Conservation (phyloP, 2,329 filamentous ascomycete genomes). For the Dactylella cylindrospora region DNA sequence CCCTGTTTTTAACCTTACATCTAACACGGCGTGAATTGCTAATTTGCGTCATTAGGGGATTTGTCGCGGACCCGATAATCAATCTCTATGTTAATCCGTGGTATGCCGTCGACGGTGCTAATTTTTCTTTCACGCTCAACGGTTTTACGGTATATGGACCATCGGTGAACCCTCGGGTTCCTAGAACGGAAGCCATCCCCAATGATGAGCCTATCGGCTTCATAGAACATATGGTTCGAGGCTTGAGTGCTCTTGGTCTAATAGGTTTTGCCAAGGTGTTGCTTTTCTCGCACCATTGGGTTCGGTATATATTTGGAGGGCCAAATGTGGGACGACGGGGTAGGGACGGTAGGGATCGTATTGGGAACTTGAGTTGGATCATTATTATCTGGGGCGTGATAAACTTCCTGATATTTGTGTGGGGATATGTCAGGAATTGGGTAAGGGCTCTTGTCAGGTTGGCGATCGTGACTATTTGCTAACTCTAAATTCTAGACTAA, state of each 20-base stretch:
- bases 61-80: constrained; percentile 88
- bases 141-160: constrained; percentile 27
- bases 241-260: constrained; percentile 83
- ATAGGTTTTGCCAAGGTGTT: constrained; percentile 82
- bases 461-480: background rate
- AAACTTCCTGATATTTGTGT: constrained; percentile 75
- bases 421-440: constrained; percentile 75
- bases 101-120: constrained; percentile 39
- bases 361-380: constrained; percentile 76
- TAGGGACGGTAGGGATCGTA: constrained; percentile 70
- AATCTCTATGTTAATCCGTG: constrained; percentile 79
- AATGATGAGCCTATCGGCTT: constrained; percentile 64
- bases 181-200: constrained; percentile 45
- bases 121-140: constrained; percentile 32
- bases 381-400: constrained; percentile 76
- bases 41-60: constrained; percentile 69
- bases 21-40: background rate
- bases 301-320: constrained; percentile 73
- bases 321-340: constrained; percentile 60
- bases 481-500: constrained; percentile 21
- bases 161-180: constrained; percentile 4
- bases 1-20: background rate
- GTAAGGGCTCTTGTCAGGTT: constrained; percentile 56
- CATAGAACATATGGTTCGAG: constrained; percentile 83
- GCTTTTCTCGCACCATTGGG: constrained; percentile 68